phyloP scores from a whole-genome alignment of 2,329 filamentous ascomycete species.

The Fusarium sp. region DNA sequence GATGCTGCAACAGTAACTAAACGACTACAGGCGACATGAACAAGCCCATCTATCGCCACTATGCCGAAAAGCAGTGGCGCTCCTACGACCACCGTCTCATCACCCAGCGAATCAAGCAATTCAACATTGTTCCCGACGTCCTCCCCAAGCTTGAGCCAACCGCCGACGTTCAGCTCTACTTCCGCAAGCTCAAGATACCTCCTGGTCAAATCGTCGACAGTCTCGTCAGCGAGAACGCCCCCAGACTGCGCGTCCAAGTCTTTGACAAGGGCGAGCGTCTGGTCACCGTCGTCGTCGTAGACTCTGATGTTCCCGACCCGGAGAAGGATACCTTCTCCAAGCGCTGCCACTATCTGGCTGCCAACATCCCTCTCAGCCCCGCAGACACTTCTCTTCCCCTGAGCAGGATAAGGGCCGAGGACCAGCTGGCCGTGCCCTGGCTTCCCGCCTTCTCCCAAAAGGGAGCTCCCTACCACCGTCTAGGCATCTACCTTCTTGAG shows the following conservation, averaged over 20 bases:
- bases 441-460: conserved; percentile 88
- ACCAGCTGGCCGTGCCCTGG: conserved; percentile 82
- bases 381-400: conserved; percentile 72
- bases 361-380: conserved; percentile 66
- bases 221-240: conserved; percentile 75
- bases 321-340: conserved; percentile 80
- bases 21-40: conserved; percentile 81
- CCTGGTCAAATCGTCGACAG: conserved; percentile 85
- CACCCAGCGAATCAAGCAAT: conserved; percentile 85
- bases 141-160: conserved; percentile 81
- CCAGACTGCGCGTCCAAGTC: conserved; percentile 83
- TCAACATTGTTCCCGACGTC: conserved; percentile 89
- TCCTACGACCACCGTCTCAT: conserved; percentile 82
- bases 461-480: conserved; percentile 89
- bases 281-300: conserved; percentile 85
- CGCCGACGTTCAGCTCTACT: conserved; percentile 84
- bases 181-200: conserved; percentile 74
- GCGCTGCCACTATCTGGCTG: conserved; percentile 88
- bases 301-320: conserved; percentile 87
- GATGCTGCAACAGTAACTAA: not conserved
- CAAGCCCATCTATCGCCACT: conserved; percentile 93
- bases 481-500: conserved; percentile 85
- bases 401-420: conserved; percentile 65
- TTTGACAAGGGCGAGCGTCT: conserved; percentile 86
- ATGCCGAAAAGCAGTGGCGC: conserved; percentile 90